Conservation (phyloP, 2,329 filamentous ascomycete species). For the Xylariaceae sp. region DNA sequence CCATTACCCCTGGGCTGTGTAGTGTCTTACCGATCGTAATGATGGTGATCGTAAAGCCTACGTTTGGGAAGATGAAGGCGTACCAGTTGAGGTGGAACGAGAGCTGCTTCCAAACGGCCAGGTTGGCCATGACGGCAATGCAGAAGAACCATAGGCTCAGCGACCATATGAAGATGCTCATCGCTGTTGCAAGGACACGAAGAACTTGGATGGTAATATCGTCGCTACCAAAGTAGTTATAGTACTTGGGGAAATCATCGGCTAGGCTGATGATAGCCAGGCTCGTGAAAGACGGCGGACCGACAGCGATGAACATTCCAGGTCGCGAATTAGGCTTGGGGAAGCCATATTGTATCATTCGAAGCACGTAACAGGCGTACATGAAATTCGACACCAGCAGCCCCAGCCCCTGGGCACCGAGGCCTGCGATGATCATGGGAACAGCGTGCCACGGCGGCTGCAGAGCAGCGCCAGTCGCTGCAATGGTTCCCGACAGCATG, state of each 20-base stretch:
- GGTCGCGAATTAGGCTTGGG: conserved; percentile 46
- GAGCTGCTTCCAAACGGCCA: conserved; percentile 37
- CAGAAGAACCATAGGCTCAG: conserved; percentile 58
- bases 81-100: conserved; percentile 60
- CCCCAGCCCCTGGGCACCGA: conserved; percentile 52
- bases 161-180: conserved; percentile 53
- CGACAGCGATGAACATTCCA: conserved; percentile 59
- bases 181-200: conserved; percentile 47
- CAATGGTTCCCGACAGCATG: conserved; percentile 47
- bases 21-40: conserved; percentile 62
- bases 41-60: conserved; percentile 64
- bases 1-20: conserved; percentile 57
- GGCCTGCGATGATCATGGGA: conserved; percentile 50
- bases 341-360: conserved; percentile 49
- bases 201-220: conserved; percentile 40
- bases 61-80: conserved; percentile 71
- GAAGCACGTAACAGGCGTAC: conserved; percentile 50
- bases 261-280: conserved; percentile 55
- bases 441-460: conserved; percentile 43
- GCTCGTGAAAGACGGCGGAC: conserved; percentile 50
- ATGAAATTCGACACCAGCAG: conserved; percentile 51
- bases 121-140: conserved; percentile 39
- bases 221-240: conserved; percentile 36
- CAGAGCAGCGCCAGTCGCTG: conserved; percentile 38
- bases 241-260: conserved; percentile 36